Conservation (phyloP, 192 early-diverging fungal genomes). For the Spizellomyces punctatus region DNA sequence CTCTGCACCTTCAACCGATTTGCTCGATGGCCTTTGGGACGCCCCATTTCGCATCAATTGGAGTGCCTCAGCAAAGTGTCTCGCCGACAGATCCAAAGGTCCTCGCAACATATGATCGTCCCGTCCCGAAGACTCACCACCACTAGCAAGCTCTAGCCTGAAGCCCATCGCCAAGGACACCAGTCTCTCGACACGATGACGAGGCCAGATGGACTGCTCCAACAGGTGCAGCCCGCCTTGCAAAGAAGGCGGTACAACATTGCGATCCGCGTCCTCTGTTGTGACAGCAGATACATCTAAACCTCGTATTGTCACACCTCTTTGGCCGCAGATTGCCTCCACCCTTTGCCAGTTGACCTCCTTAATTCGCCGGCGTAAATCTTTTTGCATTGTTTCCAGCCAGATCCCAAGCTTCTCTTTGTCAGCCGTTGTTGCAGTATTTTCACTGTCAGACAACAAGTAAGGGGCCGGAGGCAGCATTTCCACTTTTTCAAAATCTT, state of each 20-base stretch:
- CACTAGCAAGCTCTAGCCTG: constrained; percentile 12
- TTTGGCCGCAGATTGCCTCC: constrained; percentile 8
- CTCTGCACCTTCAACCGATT: too few species aligned
- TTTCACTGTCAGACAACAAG: not conserved
- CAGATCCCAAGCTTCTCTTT: constrained; percentile 2
- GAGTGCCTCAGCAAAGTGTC: constrained; percentile 21
- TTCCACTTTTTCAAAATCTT: constrained; percentile 48
- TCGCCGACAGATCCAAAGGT: constrained; percentile 15
- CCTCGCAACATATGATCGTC: not conserved
- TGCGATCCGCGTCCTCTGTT: constrained; percentile 15
- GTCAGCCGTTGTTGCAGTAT: not conserved
- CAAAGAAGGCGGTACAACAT: constrained; percentile 11
- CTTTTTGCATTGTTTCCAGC: constrained; percentile 29
- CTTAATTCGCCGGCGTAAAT: constrained; percentile 24
- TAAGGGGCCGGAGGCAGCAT: constrained; percentile 34
- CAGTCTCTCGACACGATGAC: constrained; percentile 24
- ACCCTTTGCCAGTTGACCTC: constrained; percentile 39
- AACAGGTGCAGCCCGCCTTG: constrained; percentile 8
- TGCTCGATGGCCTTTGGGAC: not conserved
- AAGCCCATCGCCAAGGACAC: constrained; percentile 34
- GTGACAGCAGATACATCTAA: constrained; percentile 11
- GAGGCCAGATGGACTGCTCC: constrained; percentile 31
- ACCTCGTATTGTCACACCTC: constrained; percentile 13
- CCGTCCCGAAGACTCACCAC: not conserved
- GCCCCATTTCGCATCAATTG: not conserved